Evolutionary conservation across 2,329 filamentous ascomycete species (phyloP).

Genomic region (Xylariaceae sp.): DNA sequence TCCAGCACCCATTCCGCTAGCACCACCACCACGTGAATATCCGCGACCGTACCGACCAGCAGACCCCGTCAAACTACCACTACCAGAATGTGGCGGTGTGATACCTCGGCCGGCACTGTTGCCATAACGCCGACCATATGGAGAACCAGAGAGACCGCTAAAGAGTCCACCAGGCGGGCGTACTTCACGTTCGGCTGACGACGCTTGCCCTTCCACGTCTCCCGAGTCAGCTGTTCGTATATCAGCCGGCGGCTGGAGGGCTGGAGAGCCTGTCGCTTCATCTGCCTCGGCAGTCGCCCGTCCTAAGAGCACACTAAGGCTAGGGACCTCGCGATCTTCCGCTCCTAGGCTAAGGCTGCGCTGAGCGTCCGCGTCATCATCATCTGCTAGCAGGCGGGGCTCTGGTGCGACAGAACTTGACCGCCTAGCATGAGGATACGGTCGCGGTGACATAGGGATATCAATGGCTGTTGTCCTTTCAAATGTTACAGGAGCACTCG

Average conservation of each 20-base stretch:
- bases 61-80: slow-evolving; percentile 42
- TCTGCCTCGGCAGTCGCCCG: slow-evolving; percentile 47
- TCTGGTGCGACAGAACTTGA: slow-evolving; percentile 74
- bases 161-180: slow-evolving; percentile 54
- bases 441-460: slow-evolving; percentile 73
- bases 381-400: slow-evolving; percentile 58
- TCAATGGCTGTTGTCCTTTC: slow-evolving; percentile 71
- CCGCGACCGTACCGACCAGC: slow-evolving; percentile 42
- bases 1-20: slow-evolving; percentile 50
- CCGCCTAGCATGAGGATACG: slow-evolving; percentile 61
- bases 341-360: slow-evolving; percentile 72
- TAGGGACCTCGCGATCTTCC: slow-evolving; percentile 68
- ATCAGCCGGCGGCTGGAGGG: slow-evolving; percentile 51
- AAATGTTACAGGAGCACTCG: slow-evolving; percentile 46
- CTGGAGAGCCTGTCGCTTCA: slow-evolving; percentile 41
- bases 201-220: slow-evolving; percentile 49
- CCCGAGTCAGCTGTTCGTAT: slow-evolving; percentile 48
- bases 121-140: slow-evolving; percentile 55
- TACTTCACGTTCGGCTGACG: slow-evolving; percentile 49
- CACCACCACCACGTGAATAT: slow-evolving; percentile 44
- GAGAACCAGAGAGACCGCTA: slow-evolving; percentile 48
- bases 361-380: slow-evolving; percentile 67
- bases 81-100: slow-evolving; percentile 42
- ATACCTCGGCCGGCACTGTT: slow-evolving; percentile 41
- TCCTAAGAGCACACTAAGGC: slow-evolving; percentile 66